phyloP scores from a whole-genome alignment of 306 rosid genomes.

The Sophora flavescens region DNA sequence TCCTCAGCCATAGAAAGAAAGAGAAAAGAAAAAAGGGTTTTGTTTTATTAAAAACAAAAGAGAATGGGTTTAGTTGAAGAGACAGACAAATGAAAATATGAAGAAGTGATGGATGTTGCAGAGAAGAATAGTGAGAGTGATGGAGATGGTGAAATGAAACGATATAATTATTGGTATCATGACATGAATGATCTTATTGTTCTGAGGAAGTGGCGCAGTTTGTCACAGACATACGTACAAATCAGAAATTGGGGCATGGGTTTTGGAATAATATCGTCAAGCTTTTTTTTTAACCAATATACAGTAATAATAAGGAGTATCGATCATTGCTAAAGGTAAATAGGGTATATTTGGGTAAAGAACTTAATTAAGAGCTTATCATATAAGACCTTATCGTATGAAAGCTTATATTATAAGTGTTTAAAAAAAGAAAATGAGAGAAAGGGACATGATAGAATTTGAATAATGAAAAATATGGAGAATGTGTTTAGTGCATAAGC shows the following conservation, averaged over 20 bases:
- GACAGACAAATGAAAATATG: background rate
- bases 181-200: conserved; percentile 41
- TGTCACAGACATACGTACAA: conserved; percentile 55
- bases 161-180: conserved; percentile 46
- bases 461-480: no score
- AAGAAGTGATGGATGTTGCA: conserved; percentile 21
- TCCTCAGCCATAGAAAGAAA: conserved; percentile 70
- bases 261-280: no score
- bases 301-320: no score
- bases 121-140: conserved; percentile 49
- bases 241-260: conserved; percentile 36
- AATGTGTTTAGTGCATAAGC: no score
- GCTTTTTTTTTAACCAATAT: no score
- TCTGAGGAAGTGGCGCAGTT: conserved; percentile 41
- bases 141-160: conserved; percentile 52
- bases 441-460: no score
- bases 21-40: background rate
- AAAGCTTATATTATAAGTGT: no score
- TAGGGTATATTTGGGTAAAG: no score
- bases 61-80: background rate
- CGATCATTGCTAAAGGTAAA: no score
- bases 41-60: background rate
- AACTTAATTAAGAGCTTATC: no score
- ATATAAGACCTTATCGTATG: no score
- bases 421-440: no score